These are phyloP conservation scores for Salix purpurea DNA, from an alignment of 345 rosid species.

Conservation along the genomic window DNA sequence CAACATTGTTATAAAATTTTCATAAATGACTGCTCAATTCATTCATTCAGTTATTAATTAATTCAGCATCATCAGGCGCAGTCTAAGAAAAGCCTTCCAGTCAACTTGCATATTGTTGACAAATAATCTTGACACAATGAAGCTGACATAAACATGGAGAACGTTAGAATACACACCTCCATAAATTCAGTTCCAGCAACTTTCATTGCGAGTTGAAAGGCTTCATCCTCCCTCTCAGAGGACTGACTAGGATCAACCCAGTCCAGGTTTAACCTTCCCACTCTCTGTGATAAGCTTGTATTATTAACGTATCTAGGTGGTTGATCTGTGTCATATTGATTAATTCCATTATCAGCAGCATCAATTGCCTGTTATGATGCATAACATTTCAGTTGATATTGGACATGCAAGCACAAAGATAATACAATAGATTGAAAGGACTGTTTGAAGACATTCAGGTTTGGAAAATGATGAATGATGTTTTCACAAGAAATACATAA, in stretches of 20 bases:
- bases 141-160: background rate
- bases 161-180: slow-evolving; percentile 42
- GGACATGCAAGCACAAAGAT: background rate
- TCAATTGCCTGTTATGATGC: slow-evolving; percentile 53
- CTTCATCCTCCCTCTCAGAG: slow-evolving; percentile 75
- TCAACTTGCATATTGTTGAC: background rate
- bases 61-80: background rate
- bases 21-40: background rate
- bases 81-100: background rate
- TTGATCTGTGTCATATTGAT: slow-evolving; percentile 66
- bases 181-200: slow-evolving; percentile 80
- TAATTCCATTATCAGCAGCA: slow-evolving; percentile 85
- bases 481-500: too few species aligned
- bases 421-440: too few species aligned
- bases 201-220: slow-evolving; percentile 71
- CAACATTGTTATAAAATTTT: background rate
- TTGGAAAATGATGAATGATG: too few species aligned
- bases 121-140: too few species aligned
- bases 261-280: slow-evolving; percentile 82
- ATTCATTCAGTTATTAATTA: background rate
- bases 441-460: too few species aligned
- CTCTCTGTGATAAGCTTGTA: slow-evolving; percentile 75
- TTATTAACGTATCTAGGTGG: slow-evolving; percentile 86
- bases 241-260: slow-evolving; percentile 91
- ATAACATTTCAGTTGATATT: background rate